These are phyloP conservation scores for Blastocystis sp. DNA, from an alignment of 352 stramenopile genomes.

Conservation along the genomic window DNA sequence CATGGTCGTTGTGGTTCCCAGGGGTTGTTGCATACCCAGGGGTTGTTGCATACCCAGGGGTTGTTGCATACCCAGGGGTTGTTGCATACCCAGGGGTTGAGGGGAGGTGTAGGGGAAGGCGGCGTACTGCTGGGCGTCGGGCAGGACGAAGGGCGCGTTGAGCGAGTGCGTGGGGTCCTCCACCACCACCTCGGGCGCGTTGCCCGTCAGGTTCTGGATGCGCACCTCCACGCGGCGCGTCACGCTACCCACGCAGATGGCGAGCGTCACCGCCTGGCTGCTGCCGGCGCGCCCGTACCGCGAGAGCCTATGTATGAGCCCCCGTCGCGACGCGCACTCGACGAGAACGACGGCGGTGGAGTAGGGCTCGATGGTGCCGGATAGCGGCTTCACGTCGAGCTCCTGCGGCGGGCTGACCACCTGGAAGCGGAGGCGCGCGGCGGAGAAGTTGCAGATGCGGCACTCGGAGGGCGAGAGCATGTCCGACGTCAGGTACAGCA, in stretches of 20 bases:
- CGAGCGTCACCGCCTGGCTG: background rate
- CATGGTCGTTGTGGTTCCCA: too few relatives aligned
- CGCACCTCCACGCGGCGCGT: background rate
- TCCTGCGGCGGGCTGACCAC: background rate
- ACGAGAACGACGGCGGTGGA: background rate
- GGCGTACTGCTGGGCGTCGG: background rate
- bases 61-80: too few relatives aligned
- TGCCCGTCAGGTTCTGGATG: background rate
- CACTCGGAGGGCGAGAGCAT: background rate
- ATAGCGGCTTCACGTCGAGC: constrained; percentile 5
- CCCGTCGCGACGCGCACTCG: background rate
- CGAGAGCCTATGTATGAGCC: constrained; percentile 11
- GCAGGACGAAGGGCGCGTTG: background rate
- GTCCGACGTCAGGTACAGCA: background rate
- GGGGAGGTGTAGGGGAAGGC: too few relatives aligned
- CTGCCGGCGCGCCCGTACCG: background rate
- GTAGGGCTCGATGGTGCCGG: background rate
- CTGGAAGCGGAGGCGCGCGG: background rate
- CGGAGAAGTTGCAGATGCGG: background rate
- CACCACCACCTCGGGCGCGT: background rate
- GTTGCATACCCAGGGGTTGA: too few relatives aligned
- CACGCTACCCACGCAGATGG: constrained; percentile 1
- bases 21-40: too few relatives aligned
- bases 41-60: too few relatives aligned
- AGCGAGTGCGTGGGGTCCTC: background rate